phyloP scores from a whole-genome alignment of 2,329 filamentous ascomycete species.

The Cercospora sp. region DNA sequence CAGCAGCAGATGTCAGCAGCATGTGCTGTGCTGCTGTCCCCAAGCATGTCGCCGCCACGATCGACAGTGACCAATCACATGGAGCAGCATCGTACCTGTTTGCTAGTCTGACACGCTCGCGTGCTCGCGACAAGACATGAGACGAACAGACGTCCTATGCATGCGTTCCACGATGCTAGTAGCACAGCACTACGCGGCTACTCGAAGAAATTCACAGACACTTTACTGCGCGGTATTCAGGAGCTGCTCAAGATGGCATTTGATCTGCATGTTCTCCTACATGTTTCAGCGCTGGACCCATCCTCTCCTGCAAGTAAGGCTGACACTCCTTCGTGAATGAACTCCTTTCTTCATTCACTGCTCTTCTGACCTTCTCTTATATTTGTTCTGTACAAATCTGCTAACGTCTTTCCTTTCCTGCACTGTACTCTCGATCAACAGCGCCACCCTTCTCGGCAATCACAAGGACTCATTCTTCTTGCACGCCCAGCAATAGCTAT shows the following conservation, averaged over 20 bases:
- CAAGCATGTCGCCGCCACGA: neutral
- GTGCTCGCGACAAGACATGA: neutral
- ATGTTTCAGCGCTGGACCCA: constrained; percentile 7
- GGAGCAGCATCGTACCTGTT: neutral
- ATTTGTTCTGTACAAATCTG: neutral
- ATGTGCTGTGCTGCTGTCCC: neutral
- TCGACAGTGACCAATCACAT: neutral
- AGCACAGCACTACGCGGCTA: neutral
- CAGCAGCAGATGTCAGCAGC: neutral
- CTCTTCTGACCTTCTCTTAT: neutral
- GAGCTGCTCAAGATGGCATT: constrained; percentile 7
- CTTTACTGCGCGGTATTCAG: neutral
- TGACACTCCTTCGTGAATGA: constrained; percentile 10
- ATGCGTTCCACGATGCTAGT: neutral
- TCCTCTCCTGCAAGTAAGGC: constrained; percentile 3
- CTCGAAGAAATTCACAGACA: neutral
- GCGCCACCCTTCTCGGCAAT: neutral
- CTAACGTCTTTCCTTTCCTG: neutral
- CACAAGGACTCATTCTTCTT: neutral
- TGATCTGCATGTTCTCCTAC: neutral
- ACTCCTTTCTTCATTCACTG: neutral
- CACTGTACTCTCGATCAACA: neutral
- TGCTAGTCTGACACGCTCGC: neutral
- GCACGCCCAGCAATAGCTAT: neutral
- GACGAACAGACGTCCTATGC: neutral